Percentiles rank a stretch among this genome's conserved stretches.
These are phyloP conservation scores for Leptographium lundbergii DNA, from an alignment of 2,329 filamentous ascomycete genomes.

Conservation along the genomic window DNA sequence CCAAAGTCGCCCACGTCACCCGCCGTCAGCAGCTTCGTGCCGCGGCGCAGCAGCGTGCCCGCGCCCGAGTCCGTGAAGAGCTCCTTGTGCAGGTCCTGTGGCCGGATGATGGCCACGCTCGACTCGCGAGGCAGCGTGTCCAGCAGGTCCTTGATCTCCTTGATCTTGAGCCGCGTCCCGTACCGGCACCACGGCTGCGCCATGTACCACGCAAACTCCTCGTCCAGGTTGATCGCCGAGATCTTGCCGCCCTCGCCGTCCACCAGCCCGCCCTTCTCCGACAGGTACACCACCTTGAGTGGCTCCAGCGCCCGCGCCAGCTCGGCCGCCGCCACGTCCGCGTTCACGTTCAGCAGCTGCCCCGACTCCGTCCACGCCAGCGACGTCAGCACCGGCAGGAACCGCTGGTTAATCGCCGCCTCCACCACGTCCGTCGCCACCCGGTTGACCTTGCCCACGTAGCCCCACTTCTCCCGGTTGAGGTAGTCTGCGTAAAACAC, in stretches of 20 bases:
- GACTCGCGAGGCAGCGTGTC: conserved; percentile 82
- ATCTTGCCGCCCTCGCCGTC: conserved; percentile 92
- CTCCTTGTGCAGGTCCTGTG: conserved; percentile 90
- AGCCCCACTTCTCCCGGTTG: conserved; percentile 90
- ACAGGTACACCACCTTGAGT: conserved; percentile 96
- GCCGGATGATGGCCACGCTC: conserved; percentile 94
- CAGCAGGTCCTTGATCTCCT: conserved; percentile 89
- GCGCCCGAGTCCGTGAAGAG: conserved; percentile 93
- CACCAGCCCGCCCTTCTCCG: conserved; percentile 92
- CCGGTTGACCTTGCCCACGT: conserved; percentile 88
- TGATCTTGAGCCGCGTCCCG: conserved; percentile 92
- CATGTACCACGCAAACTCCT: conserved; percentile 91
- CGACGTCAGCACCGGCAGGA: conserved; percentile 85
- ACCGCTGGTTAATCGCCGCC: conserved; percentile 79
- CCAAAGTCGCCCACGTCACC: conserved; percentile 61
- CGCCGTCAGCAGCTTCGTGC: conserved; percentile 74
- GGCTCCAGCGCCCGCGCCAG: conserved; percentile 80
- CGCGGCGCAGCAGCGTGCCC: conserved; percentile 81
- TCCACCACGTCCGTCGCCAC: conserved; percentile 88
- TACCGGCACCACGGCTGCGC: conserved; percentile 88
- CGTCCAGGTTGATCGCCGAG: conserved; percentile 91
- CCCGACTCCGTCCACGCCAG: conserved; percentile 91
- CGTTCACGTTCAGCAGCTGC: conserved; percentile 92
- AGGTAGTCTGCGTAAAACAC: conserved; percentile 91
- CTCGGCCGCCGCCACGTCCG: conserved; percentile 90